Evolutionary conservation across 257 asterid species (phyloP).

Genomic region (Solanum tarijense): DNA sequence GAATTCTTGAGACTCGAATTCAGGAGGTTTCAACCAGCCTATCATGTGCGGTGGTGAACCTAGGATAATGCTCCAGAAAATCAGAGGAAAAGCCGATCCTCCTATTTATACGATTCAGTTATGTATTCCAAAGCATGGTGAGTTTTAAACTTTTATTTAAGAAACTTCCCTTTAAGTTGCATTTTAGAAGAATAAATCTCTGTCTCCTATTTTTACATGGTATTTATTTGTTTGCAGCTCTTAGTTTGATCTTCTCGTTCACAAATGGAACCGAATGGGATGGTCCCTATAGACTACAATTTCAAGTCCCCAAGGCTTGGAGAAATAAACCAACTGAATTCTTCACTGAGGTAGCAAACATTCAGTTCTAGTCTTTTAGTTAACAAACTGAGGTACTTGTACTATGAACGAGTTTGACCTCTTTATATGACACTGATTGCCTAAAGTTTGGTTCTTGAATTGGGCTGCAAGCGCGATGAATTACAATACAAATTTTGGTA

Average conservation of each 20-base stretch:
- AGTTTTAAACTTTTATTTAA: not conserved
- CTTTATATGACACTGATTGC: not conserved
- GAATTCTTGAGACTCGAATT: not conserved
- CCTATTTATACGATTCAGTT: conserved; percentile 78
- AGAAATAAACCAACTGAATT: conserved; percentile 48
- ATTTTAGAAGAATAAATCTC: not conserved
- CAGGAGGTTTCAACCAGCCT: conserved; percentile 94
- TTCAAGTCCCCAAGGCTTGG: conserved; percentile 76
- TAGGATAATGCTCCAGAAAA: conserved; percentile 63
- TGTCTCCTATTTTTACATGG: not conserved
- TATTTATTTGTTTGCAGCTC: conserved; percentile 36
- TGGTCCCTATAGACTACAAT: conserved; percentile 74
- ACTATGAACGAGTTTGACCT: not conserved
- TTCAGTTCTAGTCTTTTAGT: not conserved
- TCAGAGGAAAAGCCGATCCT: conserved; percentile 72
- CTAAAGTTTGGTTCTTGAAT: not conserved
- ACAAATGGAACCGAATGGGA: conserved; percentile 84
- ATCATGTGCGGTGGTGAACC: conserved; percentile 97
- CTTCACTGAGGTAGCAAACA: conserved; percentile 43
- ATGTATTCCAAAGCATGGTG: conserved; percentile 81
- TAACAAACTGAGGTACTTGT: not conserved
- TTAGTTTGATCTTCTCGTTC: conserved; percentile 75
- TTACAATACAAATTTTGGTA: not conserved
- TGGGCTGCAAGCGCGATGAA: not conserved
- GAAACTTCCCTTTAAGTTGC: not conserved